A percentile compares a stretch with the other conserved stretches of the same genome.
phyloP scores from a whole-genome alignment of 805 yeast genomes.

The Saccharomycopsis olivae region DNA sequence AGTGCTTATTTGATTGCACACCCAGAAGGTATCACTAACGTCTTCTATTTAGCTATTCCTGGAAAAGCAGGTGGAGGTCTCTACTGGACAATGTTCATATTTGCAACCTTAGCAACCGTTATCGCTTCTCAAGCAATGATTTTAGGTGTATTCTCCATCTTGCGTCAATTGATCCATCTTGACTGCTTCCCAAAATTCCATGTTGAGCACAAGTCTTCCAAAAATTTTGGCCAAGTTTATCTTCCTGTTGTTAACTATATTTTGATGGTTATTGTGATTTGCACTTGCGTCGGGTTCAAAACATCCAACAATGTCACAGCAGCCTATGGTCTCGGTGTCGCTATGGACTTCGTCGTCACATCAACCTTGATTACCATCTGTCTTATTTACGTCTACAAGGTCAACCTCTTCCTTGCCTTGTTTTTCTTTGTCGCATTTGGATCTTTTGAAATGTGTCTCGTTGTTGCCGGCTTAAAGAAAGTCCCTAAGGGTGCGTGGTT shows the following conservation, averaged over 20 bases:
- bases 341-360: slow-evolving; percentile 45
- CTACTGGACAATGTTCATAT: slow-evolving; percentile 41
- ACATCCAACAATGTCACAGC: slow-evolving; percentile 41
- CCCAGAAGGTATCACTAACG: slow-evolving; percentile 31
- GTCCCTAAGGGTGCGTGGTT: slow-evolving; percentile 56
- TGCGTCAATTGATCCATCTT: slow-evolving; percentile 40
- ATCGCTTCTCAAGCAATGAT: slow-evolving; percentile 55
- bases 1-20: slow-evolving; percentile 36
- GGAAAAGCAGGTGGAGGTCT: slow-evolving; percentile 34
- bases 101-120: slow-evolving; percentile 45
- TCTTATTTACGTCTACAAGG: slow-evolving; percentile 35
- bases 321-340: slow-evolving; percentile 51
- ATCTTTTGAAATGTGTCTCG: slow-evolving; percentile 36
- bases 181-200: slow-evolving; percentile 44
- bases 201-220: slow-evolving; percentile 34
- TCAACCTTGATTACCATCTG: slow-evolving; percentile 35
- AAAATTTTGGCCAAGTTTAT: slow-evolving; percentile 39
- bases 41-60: slow-evolving; percentile 41
- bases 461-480: slow-evolving; percentile 39
- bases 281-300: slow-evolving; percentile 42
- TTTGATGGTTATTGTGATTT: slow-evolving; percentile 40
- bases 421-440: slow-evolving; percentile 30
- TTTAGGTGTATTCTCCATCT: slow-evolving; percentile 42
- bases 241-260: slow-evolving; percentile 41
- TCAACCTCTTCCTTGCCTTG: slow-evolving; percentile 27